A percentile compares a stretch with the other conserved stretches of the same genome.
Evolutionary conservation across 495 filamentous ascomycete genomes (phyloP).

Genomic region (Neurospora sp.): DNA sequence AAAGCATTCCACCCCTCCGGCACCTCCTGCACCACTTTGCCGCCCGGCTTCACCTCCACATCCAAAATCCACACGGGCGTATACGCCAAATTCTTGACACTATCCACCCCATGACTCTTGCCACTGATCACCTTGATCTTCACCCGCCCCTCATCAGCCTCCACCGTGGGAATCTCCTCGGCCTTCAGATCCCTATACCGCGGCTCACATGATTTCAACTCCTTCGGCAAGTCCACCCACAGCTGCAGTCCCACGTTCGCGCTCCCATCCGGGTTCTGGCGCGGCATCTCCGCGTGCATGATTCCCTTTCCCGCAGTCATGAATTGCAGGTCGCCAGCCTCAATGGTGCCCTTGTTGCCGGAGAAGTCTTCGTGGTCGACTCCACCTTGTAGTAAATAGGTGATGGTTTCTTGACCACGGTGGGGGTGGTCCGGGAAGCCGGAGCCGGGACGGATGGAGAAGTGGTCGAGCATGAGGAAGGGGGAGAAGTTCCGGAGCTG

Average conservation of each 20-base stretch:
- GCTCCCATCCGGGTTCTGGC: conserved; percentile 63
- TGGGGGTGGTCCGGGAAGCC: conserved; percentile 42
- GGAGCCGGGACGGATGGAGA: conserved; percentile 66
- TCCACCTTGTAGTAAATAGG: conserved; percentile 72
- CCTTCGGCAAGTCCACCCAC: conserved; percentile 83
- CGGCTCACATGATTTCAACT: conserved; percentile 81
- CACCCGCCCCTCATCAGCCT: conserved; percentile 61
- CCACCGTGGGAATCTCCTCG: conserved; percentile 62
- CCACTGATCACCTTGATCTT: conserved; percentile 83
- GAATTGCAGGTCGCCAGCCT: conserved; percentile 83
- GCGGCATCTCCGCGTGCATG: conserved; percentile 95
- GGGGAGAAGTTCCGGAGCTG: conserved; percentile 79
- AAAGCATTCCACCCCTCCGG: conserved; percentile 87
- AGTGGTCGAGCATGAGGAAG: conserved; percentile 97
- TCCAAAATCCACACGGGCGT: conserved; percentile 93
- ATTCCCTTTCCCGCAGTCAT: conserved; percentile 94
- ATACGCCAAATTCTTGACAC: conserved; percentile 80
- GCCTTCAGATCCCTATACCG: conserved; percentile 78
- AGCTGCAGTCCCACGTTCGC: conserved; percentile 84
- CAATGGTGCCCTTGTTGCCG: conserved; percentile 77
- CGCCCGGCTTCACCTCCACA: conserved; percentile 71
- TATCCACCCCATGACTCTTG: conserved; percentile 71
- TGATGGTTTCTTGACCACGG: conserved; percentile 68
- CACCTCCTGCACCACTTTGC: conserved; percentile 58
- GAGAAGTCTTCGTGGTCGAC: conserved; percentile 96